Evolutionary conservation across 495 filamentous ascomycete species (phyloP).

Genomic region (Thermothielavioides terrestris): DNA sequence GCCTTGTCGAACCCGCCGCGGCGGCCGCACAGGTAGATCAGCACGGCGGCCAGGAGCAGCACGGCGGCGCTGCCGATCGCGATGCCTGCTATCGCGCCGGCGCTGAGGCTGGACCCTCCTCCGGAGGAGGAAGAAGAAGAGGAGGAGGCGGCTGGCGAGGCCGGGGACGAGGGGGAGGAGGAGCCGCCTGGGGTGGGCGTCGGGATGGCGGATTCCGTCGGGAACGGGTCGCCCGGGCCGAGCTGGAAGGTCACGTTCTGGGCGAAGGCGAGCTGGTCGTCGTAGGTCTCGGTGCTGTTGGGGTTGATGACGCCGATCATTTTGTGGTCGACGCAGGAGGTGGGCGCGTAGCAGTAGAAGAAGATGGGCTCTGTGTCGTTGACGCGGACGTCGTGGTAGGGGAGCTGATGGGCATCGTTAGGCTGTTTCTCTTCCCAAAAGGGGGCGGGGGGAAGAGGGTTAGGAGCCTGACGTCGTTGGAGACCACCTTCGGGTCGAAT

Average conservation of each 20-base stretch:
- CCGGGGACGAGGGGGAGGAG: too few species aligned
- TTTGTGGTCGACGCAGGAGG: slow-evolving; percentile 29
- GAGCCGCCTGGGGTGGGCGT: slow-evolving; percentile 7
- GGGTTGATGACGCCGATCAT: slow-evolving; percentile 48
- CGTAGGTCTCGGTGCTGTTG: slow-evolving; percentile 24
- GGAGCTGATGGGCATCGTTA: slow-evolving; percentile 38
- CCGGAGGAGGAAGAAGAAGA: too few species aligned
- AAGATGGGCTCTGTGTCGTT: slow-evolving; percentile 53
- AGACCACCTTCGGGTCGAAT: slow-evolving; percentile 27
- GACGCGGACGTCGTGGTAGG: slow-evolving; percentile 40
- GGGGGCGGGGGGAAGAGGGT: not conserved
- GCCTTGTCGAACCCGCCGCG: slow-evolving; percentile 29
- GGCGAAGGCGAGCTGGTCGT: slow-evolving; percentile 21
- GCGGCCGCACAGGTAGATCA: slow-evolving; percentile 38
- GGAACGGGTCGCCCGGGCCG: slow-evolving; percentile 31
- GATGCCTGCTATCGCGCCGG: slow-evolving; percentile 42
- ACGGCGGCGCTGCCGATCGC: slow-evolving; percentile 37
- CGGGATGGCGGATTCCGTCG: slow-evolving; percentile 18
- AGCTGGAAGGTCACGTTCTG: slow-evolving; percentile 26
- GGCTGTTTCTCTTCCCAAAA: too few species aligned
- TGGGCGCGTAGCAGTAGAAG: slow-evolving; percentile 50
- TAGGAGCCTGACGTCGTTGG: slow-evolving; percentile 24
- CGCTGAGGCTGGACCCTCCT: slow-evolving; percentile 9
- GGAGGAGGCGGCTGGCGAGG: too few species aligned
- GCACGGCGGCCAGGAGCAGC: slow-evolving; percentile 25